These are phyloP conservation scores for Psilocybe cyanescens DNA, from an alignment of 768 basidiomycete species.

Conservation along the genomic window DNA sequence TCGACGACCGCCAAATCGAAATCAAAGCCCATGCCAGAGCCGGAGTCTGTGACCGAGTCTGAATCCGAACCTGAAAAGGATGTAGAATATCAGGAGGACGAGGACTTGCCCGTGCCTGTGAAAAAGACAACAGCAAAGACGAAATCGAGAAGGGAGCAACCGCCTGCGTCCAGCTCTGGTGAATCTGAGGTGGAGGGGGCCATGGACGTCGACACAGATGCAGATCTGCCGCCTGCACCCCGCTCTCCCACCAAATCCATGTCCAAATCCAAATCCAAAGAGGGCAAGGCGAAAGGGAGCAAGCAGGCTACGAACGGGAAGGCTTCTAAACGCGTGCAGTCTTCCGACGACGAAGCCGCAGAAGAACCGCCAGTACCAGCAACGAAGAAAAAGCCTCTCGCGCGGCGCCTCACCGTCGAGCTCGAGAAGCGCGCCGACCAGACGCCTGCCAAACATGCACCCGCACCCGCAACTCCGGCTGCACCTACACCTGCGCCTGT, in stretches of 20 bases:
- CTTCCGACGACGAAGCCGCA: conserved; percentile 4
- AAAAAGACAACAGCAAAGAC: neutral
- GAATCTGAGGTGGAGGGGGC: conserved; percentile 8
- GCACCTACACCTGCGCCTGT: neutral
- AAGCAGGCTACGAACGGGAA: neutral
- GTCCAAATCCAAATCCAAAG: neutral
- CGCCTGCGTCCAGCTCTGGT: neutral
- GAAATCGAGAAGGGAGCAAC: conserved; percentile 6
- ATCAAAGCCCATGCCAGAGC: neutral
- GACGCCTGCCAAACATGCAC: neutral
- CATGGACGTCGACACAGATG: conserved; percentile 5
- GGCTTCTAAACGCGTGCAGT: neutral
- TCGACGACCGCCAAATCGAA: neutral
- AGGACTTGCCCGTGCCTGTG: neutral
- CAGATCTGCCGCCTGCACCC: neutral
- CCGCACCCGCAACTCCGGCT: neutral
- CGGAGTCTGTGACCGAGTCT: neutral
- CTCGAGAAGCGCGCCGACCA: neutral
- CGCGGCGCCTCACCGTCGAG: neutral
- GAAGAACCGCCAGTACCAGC: neutral
- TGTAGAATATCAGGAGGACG: neutral
- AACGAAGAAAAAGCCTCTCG: neutral
- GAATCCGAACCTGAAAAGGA: conserved; percentile 12
- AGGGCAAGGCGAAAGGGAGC: neutral
- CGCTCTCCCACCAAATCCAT: neutral